phyloP scores from a whole-genome alignment of 2,329 filamentous ascomycete genomes.

The Fusarium sp. region DNA sequence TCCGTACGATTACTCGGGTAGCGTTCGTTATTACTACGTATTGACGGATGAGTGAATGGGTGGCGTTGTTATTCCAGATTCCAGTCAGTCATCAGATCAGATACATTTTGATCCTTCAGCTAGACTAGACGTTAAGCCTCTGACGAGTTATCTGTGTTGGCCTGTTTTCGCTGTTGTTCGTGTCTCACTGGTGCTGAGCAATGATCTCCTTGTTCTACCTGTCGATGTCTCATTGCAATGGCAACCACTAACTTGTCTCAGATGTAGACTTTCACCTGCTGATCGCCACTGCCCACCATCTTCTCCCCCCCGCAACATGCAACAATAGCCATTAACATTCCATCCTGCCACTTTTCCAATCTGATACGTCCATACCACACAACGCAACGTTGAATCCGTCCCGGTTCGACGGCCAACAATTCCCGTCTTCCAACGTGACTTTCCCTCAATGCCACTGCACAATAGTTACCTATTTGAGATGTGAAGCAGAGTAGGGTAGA shows the following conservation, averaged over 20 bases:
- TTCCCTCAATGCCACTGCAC: background rate
- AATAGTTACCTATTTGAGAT: no score
- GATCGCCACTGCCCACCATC: conserved; percentile 19
- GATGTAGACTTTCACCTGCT: conserved; percentile 2
- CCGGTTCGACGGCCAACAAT: conserved; percentile 9
- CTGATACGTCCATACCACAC: conserved; percentile 1
- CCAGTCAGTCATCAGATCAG: conserved; percentile 22
- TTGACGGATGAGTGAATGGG: background rate
- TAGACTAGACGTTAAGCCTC: background rate
- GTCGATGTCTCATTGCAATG: background rate
- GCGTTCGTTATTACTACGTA: background rate
- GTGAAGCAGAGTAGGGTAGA: background rate
- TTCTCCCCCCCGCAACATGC: conserved; percentile 17
- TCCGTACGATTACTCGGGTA: background rate
- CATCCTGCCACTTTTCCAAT: background rate
- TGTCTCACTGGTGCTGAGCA: background rate
- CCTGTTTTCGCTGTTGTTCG: background rate
- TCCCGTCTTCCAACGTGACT: background rate
- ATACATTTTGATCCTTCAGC: background rate
- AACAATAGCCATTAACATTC: background rate
- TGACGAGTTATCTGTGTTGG: background rate
- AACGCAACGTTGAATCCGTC: conserved; percentile 27
- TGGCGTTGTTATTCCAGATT: conserved; percentile 25
- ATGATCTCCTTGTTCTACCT: background rate
- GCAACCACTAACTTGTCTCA: conserved; percentile 7